These are phyloP conservation scores for Cochlearia excelsa DNA, from an alignment of 345 rosid species.

Conservation along the genomic window DNA sequence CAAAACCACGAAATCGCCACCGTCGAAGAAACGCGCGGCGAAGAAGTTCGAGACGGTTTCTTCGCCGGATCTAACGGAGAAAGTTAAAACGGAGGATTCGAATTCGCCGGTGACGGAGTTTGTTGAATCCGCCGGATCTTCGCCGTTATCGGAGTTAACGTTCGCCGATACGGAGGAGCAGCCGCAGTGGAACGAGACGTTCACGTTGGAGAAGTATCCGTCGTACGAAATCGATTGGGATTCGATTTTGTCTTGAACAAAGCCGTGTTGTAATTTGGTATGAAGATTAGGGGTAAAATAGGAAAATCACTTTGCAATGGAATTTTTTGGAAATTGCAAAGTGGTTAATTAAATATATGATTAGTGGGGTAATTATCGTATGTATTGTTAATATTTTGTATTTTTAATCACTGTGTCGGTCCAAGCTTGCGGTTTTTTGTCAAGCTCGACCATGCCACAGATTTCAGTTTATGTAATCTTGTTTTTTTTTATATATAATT, in stretches of 20 bases:
- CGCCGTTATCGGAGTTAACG: conserved; percentile 61
- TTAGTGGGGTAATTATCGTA: too few relatives aligned
- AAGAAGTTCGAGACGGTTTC: conserved; percentile 8
- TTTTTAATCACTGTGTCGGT: conserved; percentile 30
- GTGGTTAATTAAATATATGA: too few relatives aligned
- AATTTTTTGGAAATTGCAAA: conserved; percentile 43
- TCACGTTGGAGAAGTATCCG: conserved; percentile 73
- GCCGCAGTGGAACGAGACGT: conserved; percentile 55
- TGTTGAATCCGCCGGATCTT: conserved; percentile 53
- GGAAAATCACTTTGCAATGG: conserved; percentile 38
- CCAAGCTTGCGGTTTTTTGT: conserved; percentile 44
- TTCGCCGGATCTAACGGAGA: conserved; percentile 23
- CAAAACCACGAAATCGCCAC: conserved; percentile 33
- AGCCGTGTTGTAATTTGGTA: neutral
- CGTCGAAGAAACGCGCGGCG: conserved; percentile 35
- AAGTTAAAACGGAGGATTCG: conserved; percentile 43
- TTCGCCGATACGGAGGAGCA: conserved; percentile 44
- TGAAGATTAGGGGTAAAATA: conserved; percentile 27
- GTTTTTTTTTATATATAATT: conserved; percentile 1
- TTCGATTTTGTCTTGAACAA: conserved; percentile 40
- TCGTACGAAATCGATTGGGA: conserved; percentile 95
- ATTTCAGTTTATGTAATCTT: neutral
- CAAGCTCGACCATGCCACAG: conserved; percentile 40
- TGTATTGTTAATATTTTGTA: neutral
- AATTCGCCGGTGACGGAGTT: conserved; percentile 40